These are phyloP conservation scores for Allodekkera sacchari DNA, from an alignment of 805 yeast genomes.

Conservation along the genomic window DNA sequence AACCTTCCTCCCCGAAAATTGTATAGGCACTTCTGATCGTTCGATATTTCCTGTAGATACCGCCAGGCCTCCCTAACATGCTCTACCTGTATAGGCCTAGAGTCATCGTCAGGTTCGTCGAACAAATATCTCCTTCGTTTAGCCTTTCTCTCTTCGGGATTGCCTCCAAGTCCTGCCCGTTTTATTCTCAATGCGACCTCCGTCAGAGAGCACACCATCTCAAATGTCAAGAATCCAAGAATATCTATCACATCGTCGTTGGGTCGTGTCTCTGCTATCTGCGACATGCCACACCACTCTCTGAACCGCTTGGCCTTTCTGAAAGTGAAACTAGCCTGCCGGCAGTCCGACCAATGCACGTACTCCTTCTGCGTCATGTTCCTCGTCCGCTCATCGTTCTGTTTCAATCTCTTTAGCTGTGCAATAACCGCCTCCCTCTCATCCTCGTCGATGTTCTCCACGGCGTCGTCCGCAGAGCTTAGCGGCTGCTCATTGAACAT, in stretches of 20 bases:
- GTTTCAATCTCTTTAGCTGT: conserved; percentile 78
- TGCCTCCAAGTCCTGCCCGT: conserved; percentile 31
- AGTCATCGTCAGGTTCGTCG: conserved; percentile 83
- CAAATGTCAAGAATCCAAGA: conserved; percentile 90
- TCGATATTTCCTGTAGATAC: conserved; percentile 50
- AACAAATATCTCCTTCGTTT: conserved; percentile 53
- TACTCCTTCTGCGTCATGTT: conserved; percentile 96
- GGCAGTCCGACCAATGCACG: conserved; percentile 97
- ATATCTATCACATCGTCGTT: conserved; percentile 96
- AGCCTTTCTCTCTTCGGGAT: conserved; percentile 23
- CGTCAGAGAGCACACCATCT: conserved; percentile 89
- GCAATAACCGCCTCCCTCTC: conserved; percentile 85
- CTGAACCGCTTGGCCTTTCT: conserved; percentile 89
- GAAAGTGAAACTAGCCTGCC: conserved; percentile 95
- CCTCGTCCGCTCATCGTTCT: conserved; percentile 88
- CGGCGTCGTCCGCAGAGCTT: conserved; percentile 58
- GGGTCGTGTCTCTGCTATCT: conserved; percentile 81
- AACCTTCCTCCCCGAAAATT: conserved; percentile 67
- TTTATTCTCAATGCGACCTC: conserved; percentile 85
- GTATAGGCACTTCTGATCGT: conserved; percentile 54
- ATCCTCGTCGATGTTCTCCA: conserved; percentile 61
- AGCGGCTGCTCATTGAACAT: conserved; percentile 90
- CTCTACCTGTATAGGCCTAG: conserved; percentile 65
- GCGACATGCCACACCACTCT: conserved; percentile 91
- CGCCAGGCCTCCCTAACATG: conserved; percentile 92